Conservation (phyloP, 2,329 filamentous ascomycete species). For the Xylaria sp. region DNA sequence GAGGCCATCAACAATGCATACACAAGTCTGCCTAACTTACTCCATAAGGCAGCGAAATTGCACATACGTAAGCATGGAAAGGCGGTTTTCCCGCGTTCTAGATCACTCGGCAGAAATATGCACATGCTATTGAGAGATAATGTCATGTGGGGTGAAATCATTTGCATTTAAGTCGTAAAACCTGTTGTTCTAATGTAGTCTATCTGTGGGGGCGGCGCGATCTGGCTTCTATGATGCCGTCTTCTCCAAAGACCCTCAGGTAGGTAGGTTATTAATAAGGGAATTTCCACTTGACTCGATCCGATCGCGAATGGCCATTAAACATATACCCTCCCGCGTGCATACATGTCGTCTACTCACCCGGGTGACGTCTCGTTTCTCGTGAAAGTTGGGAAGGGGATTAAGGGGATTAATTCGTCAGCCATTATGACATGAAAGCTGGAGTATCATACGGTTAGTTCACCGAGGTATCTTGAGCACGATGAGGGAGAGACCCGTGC, state of each 20-base stretch:
- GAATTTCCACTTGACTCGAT: background rate
- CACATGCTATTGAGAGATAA: background rate
- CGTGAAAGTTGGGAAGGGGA: background rate
- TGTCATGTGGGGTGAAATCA: background rate
- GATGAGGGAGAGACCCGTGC: no score
- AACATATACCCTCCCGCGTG: slow-evolving; percentile 4
- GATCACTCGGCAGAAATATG: background rate
- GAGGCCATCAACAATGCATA: no score
- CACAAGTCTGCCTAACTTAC: no score
- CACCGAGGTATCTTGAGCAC: background rate
- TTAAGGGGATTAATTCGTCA: background rate
- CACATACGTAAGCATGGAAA: background rate
- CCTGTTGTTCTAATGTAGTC: background rate
- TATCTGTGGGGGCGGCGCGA: background rate
- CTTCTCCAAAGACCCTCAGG: background rate
- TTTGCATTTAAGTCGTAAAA: background rate
- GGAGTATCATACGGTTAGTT: slow-evolving; percentile 12
- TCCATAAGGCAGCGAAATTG: no score
- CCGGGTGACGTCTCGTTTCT: background rate
- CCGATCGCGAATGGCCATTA: slow-evolving; percentile 3
- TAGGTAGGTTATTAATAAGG: no score
- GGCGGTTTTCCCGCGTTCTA: background rate
- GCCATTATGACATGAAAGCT: slow-evolving; percentile 35
- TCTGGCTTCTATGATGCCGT: background rate
- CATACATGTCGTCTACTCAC: slow-evolving; percentile 4